A percentile compares a stretch with the other conserved stretches of the same genome.
These are phyloP conservation scores for Cyberlindnera americana DNA, from an alignment of 805 yeast genomes.

Conservation along the genomic window DNA sequence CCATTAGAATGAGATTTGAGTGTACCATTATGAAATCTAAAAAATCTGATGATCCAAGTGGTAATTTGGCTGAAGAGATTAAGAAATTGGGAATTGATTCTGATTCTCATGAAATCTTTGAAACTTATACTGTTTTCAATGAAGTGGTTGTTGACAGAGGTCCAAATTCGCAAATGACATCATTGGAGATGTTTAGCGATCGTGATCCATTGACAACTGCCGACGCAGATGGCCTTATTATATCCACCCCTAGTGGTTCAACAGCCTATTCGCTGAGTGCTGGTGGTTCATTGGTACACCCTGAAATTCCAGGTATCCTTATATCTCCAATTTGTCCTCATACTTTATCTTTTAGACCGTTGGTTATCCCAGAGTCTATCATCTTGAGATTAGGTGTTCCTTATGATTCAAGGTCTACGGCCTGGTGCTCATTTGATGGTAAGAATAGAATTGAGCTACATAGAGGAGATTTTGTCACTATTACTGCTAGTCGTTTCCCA, in stretches of 20 bases:
- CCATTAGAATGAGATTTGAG: constrained; percentile 48
- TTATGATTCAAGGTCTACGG: constrained; percentile 30
- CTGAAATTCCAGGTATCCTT: constrained; percentile 50
- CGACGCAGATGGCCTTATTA: constrained; percentile 63
- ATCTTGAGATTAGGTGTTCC: constrained; percentile 33
- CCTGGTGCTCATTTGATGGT: constrained; percentile 37
- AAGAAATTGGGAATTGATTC: constrained; percentile 20
- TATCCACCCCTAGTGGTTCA: constrained; percentile 67
- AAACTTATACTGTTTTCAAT: constrained; percentile 41
- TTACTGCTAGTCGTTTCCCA: constrained; percentile 34
- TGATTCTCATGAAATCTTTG: constrained; percentile 29
- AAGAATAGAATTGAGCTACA: constrained; percentile 31
- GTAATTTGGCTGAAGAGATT: constrained; percentile 27
- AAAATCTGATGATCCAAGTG: constrained; percentile 2
- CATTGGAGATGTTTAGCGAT: constrained; percentile 47
- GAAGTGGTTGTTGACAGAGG: constrained; percentile 52
- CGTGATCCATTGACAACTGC: constrained; percentile 52
- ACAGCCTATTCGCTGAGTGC: constrained; percentile 53
- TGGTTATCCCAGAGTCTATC: constrained; percentile 42
- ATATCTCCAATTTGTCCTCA: constrained; percentile 57
- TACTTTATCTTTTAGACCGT: constrained; percentile 49
- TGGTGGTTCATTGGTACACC: constrained; percentile 54
- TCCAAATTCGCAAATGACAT: constrained; percentile 48
- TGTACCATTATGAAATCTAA: constrained; percentile 43
- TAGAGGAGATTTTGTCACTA: constrained; percentile 32